Evolutionary conservation across 192 early-diverging fungal species (phyloP).

Genomic region (Dimargaris xerosporica): DNA sequence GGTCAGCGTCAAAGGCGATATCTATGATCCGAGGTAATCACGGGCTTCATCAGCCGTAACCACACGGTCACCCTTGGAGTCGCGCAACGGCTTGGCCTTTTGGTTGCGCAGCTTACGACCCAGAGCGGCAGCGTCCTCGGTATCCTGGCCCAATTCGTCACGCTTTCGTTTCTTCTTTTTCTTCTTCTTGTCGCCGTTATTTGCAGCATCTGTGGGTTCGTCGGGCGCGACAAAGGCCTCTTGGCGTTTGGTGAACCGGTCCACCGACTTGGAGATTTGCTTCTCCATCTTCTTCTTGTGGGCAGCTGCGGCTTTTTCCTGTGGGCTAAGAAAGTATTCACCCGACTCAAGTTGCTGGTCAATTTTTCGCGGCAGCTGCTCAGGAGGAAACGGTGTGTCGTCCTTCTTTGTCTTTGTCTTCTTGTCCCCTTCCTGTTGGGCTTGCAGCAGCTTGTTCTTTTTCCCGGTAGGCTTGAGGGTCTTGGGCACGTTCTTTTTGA

Average conservation of each 20-base stretch:
- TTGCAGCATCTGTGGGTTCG: conserved; percentile 33
- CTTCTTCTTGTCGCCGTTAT: too few species aligned
- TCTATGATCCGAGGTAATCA: too few species aligned
- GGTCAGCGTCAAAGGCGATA: too few species aligned
- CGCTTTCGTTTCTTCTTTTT: conserved; percentile 13
- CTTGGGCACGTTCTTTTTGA: conserved; percentile 91
- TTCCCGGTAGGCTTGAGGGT: too few species aligned
- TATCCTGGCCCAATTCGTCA: too few species aligned
- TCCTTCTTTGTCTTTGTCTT: conserved; percentile 53
- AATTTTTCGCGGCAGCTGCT: conserved; percentile 67
- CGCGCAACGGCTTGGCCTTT: too few species aligned
- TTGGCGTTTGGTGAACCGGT: conserved; percentile 55
- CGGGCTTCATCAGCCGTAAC: too few species aligned
- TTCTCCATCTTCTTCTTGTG: conserved; percentile 52
- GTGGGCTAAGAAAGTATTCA: conserved; percentile 84
- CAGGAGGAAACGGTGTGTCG: conserved; percentile 81
- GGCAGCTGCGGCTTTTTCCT: conserved; percentile 44
- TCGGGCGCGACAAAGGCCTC: conserved; percentile 70
- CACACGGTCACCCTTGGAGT: too few species aligned
- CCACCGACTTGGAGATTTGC: conserved; percentile 48
- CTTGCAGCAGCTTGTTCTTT: too few species aligned
- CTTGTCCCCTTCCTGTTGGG: conserved; percentile 51
- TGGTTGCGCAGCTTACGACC: too few species aligned
- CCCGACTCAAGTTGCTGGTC: conserved; percentile 88
- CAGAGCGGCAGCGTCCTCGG: too few species aligned